A percentile compares a stretch with the other conserved stretches of the same genome.
These are phyloP conservation scores for Endotrypanum monterogeii DNA, from an alignment of 208 protist species.

Conservation along the genomic window DNA sequence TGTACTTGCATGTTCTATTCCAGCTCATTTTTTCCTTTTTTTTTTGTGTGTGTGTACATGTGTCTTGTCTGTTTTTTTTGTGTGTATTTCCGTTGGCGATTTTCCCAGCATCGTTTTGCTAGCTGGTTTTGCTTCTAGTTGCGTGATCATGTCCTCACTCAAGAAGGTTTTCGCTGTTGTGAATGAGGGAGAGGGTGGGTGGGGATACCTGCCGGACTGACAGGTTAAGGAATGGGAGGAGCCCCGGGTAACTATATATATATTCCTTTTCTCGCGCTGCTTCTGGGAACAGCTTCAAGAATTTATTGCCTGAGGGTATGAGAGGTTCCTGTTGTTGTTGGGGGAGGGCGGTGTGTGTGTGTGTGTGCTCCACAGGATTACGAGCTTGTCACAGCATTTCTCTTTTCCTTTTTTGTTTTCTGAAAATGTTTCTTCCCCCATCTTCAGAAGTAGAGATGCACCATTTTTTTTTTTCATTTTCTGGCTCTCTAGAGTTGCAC, in stretches of 20 bases:
- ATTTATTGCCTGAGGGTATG: not conserved
- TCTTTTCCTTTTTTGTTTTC: not conserved
- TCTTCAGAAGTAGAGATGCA: no score
- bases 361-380: no score
- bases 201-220: not conserved
- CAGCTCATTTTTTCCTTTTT: conserved; percentile 19
- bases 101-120: not conserved
- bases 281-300: no score
- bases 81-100: not conserved
- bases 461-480: no score
- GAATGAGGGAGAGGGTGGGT: no score
- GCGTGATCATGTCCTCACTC: not conserved
- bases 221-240: not conserved
- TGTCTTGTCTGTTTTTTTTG: not conserved
- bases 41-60: conserved; percentile 1
- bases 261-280: not conserved
- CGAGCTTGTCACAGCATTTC: not conserved
- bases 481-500: no score
- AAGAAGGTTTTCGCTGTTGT: not conserved
- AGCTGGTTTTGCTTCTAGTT: not conserved
- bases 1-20: conserved; percentile 12
- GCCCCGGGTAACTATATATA: not conserved
- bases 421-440: not conserved
- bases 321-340: not conserved
- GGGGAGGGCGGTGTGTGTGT: not conserved